Evolutionary conservation across 2,329 filamentous ascomycete species (phyloP), one percentile per base, ranked within the genome.

Genomic region (Talaromyces sp.): DNA sequence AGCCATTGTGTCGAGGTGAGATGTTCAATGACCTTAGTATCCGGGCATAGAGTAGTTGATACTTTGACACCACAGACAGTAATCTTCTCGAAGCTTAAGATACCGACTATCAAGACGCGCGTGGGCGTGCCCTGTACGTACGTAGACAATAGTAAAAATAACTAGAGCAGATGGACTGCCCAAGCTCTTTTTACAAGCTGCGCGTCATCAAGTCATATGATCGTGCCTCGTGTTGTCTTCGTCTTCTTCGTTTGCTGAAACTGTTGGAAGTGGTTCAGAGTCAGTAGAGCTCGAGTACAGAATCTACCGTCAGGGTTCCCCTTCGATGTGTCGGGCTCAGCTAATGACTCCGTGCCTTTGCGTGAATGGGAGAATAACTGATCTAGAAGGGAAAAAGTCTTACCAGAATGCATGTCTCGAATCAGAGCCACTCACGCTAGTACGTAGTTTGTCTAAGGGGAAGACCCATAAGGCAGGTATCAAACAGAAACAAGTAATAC

Each of bases 1-100:
- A 62, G 69, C 70, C 62, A 69, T 73, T 43, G 11, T 64, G 54
- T 49, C 25, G 56, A 40, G 49, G 25, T 29, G 51, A 58, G 51
- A 27, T 58, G n/a, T 51, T 36, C 40, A 63, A 22, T 25, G 60
- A 45, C 61, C 43, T 15, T 17, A 58, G 11, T 49, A 34, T 47
- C 38, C n/a, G 29, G n/a, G 45, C 58, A 65, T 62, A 38, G 34
- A 31, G 58, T 61, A 36, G 22, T 62, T 31, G 47, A 29, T 27
- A 27, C 34, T 53, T 65, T 19, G 51, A 22, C 10, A 56, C 31
- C 31, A 25, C 51, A 56, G 29, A n/a, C 17, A 19, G 31, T 19
- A 22, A 43, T 38, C 34, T 19, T 27, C 19, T 38, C 10, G 25
- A 53, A 31, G 47, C 45, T 27, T 38, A 38, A 40, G 34, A 51